Base-by-base conservation (phyloP, 495 filamentous ascomycete genomes). In the Podospora comata region DNA sequence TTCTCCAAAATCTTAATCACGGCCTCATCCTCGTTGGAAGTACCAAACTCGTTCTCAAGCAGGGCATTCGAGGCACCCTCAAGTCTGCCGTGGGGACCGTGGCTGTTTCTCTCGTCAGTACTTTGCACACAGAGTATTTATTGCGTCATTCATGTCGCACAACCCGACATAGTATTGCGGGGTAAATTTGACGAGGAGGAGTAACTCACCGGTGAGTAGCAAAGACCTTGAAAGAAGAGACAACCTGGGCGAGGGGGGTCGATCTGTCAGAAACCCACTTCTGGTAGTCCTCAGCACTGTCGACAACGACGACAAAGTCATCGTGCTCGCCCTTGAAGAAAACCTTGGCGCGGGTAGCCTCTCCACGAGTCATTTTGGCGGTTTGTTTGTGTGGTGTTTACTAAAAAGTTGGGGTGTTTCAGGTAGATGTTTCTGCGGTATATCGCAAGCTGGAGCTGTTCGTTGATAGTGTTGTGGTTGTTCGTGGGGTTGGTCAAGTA, bases 221-320 rank as follows among this genome's bases (percentile, higher is more conserved):
- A 70, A 97, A 97, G 73, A 99, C 84, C 85, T 96, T 91, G 85
- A 90, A 98, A 13, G 91, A 86, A 64, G 88, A 91, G 28, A 97
- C 84, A n/a, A 99, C 92, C 70, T 97, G 86, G 1, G 89, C 84
- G 23, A 98, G 80, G 15, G 95, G 90, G 54, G 93, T 83, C 11
- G 85, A 88, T 73, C 87, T 87, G 82, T 99, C 94, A 18, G 79
- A 81, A 80, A 87, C 88, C 96, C 95, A 98, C 75, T 93, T 87
- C 79, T 92, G 82, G 67, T 93, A 85, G 55, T 85, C 84, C 26
- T 90, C 77, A 19, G 83, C 71, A 76, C 90, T 90, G 67, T 97
- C 93, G 65, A 96, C 84, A 78, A 97, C 92, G 83, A 97, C 85
- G 77, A 98, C 80, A 77, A 94, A 99, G 85, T 97, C 92, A 34